These are phyloP conservation scores for Dacryopinax spathularia DNA, from an alignment of 768 basidiomycete species.

Conservation along the genomic window DNA sequence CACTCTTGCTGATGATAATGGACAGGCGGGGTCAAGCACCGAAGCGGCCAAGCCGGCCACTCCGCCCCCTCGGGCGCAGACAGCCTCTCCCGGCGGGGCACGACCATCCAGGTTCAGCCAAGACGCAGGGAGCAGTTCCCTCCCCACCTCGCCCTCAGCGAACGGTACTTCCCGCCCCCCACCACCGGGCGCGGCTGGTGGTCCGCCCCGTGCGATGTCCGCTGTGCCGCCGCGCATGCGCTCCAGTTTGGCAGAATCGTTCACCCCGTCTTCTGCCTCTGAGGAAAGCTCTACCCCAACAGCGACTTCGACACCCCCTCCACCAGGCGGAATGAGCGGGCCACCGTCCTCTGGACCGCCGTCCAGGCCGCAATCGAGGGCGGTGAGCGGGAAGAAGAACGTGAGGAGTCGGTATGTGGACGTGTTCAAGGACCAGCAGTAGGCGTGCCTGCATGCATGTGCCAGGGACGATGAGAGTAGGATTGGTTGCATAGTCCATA, in stretches of 20 bases:
- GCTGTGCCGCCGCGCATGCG: conserved; percentile 50
- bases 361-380: conserved; percentile 41
- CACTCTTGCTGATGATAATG: background rate
- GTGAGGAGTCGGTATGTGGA: conserved; percentile 78
- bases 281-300: background rate
- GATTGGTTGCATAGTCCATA: background rate
- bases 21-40: conserved; percentile 40
- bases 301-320: conserved; percentile 22
- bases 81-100: conserved; percentile 59
- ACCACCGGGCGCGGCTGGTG: conserved; percentile 44
- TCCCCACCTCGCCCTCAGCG: conserved; percentile 20
- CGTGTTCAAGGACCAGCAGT: conserved; percentile 43
- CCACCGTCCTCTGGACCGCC: conserved; percentile 34
- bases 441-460: too few relatives aligned
- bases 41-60: conserved; percentile 41
- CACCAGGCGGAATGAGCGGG: conserved; percentile 35
- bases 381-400: conserved; percentile 49
- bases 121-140: conserved; percentile 11
- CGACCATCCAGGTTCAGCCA: conserved; percentile 20
- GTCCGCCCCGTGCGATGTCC: conserved; percentile 15
- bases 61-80: conserved; percentile 75
- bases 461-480: too few relatives aligned
- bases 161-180: conserved; percentile 26
- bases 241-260: conserved; percentile 37
- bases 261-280: conserved; percentile 12